Base-by-base conservation (phyloP, 345 rosid species). In the Eucalyptus leucophloia region DNA sequence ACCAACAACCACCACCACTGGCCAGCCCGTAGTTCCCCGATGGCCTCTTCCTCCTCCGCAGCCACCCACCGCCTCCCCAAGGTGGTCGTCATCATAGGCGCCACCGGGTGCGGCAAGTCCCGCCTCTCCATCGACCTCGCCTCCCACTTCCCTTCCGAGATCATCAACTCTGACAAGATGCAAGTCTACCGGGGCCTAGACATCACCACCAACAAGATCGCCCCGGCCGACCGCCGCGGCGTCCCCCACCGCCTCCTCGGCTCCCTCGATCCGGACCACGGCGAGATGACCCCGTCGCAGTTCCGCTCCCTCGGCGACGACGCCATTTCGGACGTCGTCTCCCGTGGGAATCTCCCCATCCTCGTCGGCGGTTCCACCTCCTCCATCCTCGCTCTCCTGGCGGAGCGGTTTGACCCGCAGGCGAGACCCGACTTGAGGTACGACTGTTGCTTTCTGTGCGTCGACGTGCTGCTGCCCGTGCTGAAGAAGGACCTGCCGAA, bases 91-190 rank as follows among this genome's bases (percentile, higher is more conserved):
- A 92, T 97, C 88, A 89, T 98, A 94, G 99, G 99, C 42, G 98
- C 99, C 30, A 96, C 99, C 53, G 98, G 99, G 19, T 92, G 95
- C 53, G 99, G 99, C 14, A 98, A 97, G 90, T 94, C 99, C 26
- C 87, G 89, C 9, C 98, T 96, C 32, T 98, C 99, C 60, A 87
- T 98, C 92, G 98, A 98, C 93, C 95, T 97, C n/a, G 97, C 96
- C 54, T 87, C 92, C 81, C 89, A 91, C 87, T 90, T 91, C 53
- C 91, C 88, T 67, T 89, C 1, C 24, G 97, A 98, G 91, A 90
- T 98, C 91, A 91, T 98, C 60, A 98, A 98, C 96, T 88, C 98
- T 18, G 98, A 98, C 90, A 97, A 98, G 92, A 97, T 97, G 87
- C 99, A 98, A 92, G 90, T 97, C 51, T 97, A 95, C 93, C 32